Conservation (phyloP, 176 grass and related monocot species). For the Carex scoparia region DNA sequence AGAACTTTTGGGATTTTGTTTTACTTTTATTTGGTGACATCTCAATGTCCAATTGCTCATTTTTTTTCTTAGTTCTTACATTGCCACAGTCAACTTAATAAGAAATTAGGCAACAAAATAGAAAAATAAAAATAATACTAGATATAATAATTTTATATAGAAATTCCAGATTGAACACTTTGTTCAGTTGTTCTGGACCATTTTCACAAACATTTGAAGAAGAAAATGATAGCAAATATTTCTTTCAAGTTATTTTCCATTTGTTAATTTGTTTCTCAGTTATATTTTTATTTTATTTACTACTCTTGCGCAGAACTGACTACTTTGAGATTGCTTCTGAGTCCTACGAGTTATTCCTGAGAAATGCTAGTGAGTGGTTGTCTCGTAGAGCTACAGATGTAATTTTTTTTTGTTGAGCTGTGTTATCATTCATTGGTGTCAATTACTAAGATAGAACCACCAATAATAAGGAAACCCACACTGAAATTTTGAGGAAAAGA, state of each 20-base stretch:
- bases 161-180: background rate
- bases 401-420: conserved; percentile 26
- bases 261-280: background rate
- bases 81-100: background rate
- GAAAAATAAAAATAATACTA: background rate
- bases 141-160: background rate
- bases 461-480: background rate
- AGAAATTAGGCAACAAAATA: background rate
- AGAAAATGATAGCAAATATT: background rate
- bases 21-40: background rate
- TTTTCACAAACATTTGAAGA: background rate
- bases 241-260: conserved; percentile 1
- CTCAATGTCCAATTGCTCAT: background rate
- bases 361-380: conserved; percentile 90
- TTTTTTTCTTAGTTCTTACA: background rate
- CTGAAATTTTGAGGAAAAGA: background rate
- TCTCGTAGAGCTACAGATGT: conserved; percentile 92
- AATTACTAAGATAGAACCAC: background rate
- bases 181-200: background rate
- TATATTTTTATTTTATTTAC: background rate
- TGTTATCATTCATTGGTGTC: conserved; percentile 1
- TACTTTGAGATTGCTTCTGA: conserved; percentile 37
- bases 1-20: background rate
- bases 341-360: conserved; percentile 61
- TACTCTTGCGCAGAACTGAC: conserved; percentile 40